Evolutionary conservation across 306 rosid species (phyloP).

Genomic region (Gleditsia sinensis): DNA sequence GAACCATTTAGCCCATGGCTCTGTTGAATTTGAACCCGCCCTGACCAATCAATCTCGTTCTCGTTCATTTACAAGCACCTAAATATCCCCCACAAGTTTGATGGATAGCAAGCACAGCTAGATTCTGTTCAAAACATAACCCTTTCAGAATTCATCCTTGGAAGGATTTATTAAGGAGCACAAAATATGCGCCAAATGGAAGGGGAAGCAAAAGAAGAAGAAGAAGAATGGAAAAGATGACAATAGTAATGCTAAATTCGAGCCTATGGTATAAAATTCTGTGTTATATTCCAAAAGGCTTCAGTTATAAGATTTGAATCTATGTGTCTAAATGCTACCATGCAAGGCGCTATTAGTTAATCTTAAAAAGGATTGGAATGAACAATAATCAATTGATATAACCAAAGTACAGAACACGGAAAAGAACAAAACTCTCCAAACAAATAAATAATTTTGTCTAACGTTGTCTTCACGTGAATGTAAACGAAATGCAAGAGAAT

Average conservation of each 20-base stretch:
- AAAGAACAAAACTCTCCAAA: slow-evolving; percentile 29
- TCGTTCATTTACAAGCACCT: slow-evolving; percentile 51
- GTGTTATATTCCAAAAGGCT: slow-evolving; percentile 45
- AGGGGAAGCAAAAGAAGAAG: slow-evolving; percentile 12
- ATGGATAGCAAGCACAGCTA: neutral
- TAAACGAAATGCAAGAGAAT: slow-evolving; percentile 36
- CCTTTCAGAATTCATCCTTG: slow-evolving; percentile 7
- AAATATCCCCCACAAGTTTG: slow-evolving; percentile 7
- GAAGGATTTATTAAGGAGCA: slow-evolving; percentile 9
- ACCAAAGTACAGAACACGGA: slow-evolving; percentile 47
- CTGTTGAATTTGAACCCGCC: slow-evolving; percentile 32
- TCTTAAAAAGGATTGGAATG: slow-evolving; percentile 37
- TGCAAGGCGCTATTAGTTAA: slow-evolving; percentile 33
- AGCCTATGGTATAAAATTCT: slow-evolving; percentile 37
- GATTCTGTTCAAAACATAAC: slow-evolving; percentile 23
- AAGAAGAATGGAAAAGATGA: slow-evolving; percentile 32
- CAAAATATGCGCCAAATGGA: neutral
- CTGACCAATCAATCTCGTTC: slow-evolving; percentile 48
- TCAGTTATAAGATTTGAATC: slow-evolving; percentile 53
- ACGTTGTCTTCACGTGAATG: slow-evolving; percentile 46
- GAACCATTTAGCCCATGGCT: slow-evolving; percentile 46
- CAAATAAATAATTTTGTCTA: slow-evolving; percentile 33
- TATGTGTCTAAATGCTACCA: slow-evolving; percentile 38
- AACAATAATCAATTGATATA: slow-evolving; percentile 45
- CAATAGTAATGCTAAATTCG: slow-evolving; percentile 31